Percentiles rank a stretch among this genome's conserved stretches.
Conservation (phyloP, 495 filamentous ascomycete species). For the Filosporella fistucella region DNA sequence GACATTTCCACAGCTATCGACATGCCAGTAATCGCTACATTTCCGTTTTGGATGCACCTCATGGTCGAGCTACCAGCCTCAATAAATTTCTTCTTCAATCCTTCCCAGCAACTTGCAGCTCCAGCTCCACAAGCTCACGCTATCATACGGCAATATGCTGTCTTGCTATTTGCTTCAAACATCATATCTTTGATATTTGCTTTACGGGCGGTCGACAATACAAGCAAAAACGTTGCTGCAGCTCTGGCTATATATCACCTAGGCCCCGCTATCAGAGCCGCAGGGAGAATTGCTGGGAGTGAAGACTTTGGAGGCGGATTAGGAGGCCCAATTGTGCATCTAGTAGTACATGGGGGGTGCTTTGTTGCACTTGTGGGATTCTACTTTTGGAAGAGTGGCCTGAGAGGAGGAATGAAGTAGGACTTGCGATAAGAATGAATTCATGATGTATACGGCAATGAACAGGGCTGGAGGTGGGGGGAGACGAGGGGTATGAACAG, state of each 20-base stretch:
- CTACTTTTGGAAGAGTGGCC: neutral
- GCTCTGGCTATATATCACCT: constrained; percentile 32
- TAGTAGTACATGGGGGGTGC: constrained; percentile 13
- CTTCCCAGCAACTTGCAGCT: constrained; percentile 22
- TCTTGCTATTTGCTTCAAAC: constrained; percentile 27
- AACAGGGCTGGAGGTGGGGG: no score
- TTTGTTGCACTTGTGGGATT: constrained; percentile 3
- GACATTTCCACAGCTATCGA: neutral
- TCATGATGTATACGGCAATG: no score
- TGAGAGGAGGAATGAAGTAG: no score
- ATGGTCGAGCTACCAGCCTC: constrained; percentile 30
- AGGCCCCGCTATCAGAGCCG: constrained; percentile 27
- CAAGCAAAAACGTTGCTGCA: constrained; percentile 23
- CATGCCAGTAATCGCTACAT: neutral
- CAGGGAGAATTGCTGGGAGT: constrained; percentile 4
- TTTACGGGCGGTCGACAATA: constrained; percentile 14
- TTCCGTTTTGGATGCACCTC: constrained; percentile 30
- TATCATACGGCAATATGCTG: constrained; percentile 32
- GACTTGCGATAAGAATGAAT: no score
- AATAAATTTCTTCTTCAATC: constrained; percentile 28
- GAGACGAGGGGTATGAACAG: no score
- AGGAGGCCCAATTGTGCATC: constrained; percentile 19
- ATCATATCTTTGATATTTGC: constrained; percentile 29
- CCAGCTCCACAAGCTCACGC: constrained; percentile 26
- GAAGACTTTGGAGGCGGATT: constrained; percentile 1